Conservation (phyloP, 352 stramenopile species). For the Globisporangium nagaii region DNA sequence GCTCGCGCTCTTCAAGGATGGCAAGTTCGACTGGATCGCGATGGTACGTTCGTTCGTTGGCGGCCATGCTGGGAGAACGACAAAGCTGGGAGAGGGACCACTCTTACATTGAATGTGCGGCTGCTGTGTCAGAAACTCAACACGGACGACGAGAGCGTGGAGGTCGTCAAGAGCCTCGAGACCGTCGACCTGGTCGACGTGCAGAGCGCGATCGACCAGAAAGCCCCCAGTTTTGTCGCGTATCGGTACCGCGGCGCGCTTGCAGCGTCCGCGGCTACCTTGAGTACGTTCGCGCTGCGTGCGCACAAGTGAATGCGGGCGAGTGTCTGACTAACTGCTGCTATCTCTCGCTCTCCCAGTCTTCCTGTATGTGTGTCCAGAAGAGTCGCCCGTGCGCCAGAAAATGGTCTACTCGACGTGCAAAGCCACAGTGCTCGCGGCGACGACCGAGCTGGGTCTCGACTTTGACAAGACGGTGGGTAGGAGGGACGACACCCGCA, state of each 20-base stretch:
- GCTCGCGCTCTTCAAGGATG: constrained; percentile 65
- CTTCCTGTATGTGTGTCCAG: constrained; percentile 88
- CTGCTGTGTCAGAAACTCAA: constrained; percentile 54
- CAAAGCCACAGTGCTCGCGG: constrained; percentile 82
- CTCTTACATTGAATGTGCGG: too few relatives aligned
- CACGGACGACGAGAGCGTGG: constrained; percentile 67
- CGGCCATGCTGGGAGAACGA: too few relatives aligned
- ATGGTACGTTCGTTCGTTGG: constrained; percentile 64
- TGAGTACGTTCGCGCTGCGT: constrained; percentile 31
- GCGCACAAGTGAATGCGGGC: too few relatives aligned
- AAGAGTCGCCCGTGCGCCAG: constrained; percentile 75
- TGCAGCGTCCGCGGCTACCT: constrained; percentile 19
- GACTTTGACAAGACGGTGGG: constrained; percentile 71
- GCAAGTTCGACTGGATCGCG: constrained; percentile 85
- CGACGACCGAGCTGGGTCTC: constrained; percentile 50
- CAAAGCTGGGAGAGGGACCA: too few relatives aligned
- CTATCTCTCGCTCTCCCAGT: constrained; percentile 24
- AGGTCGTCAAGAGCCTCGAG: constrained; percentile 76
- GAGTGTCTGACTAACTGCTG: not conserved
- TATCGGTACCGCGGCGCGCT: constrained; percentile 59
- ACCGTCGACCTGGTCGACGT: constrained; percentile 67
- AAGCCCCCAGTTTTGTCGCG: constrained; percentile 70
- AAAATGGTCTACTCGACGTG: constrained; percentile 92
- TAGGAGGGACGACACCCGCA: too few relatives aligned
- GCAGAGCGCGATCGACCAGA: constrained; percentile 44